Conservation (phyloP, 2,329 filamentous ascomycete genomes). For the Pestalotiopsis sp. region DNA sequence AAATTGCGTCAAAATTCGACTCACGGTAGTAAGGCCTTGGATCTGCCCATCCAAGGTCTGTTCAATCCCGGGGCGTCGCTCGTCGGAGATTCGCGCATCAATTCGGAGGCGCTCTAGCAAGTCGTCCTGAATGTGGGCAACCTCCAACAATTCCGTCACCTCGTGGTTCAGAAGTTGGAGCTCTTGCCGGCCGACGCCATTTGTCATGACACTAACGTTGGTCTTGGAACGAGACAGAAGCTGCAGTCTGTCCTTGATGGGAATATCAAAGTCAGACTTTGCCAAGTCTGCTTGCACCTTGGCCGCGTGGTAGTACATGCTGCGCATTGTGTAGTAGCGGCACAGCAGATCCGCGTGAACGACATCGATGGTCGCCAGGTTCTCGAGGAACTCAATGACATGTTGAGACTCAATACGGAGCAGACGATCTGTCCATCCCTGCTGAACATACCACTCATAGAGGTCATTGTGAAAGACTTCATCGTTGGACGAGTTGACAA, state of each 20-base stretch:
- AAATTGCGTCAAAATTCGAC: conserved; percentile 29
- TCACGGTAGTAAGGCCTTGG: conserved; percentile 72
- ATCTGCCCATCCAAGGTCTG: conserved; percentile 75
- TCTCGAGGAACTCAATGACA: conserved; percentile 82
- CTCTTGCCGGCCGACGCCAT: conserved; percentile 73
- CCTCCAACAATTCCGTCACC: conserved; percentile 82
- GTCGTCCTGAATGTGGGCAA: conserved; percentile 94
- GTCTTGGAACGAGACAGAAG: conserved; percentile 89
- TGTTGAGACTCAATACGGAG: conserved; percentile 82
- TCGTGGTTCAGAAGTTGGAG: conserved; percentile 85
- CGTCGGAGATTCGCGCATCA: conserved; percentile 67
- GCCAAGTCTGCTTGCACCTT: conserved; percentile 83
- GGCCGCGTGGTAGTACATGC: conserved; percentile 83
- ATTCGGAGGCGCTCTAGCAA: conserved; percentile 74
- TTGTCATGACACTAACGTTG: conserved; percentile 82
- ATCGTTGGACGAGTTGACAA: conserved; percentile 85
- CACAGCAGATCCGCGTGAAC: conserved; percentile 88
- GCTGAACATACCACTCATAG: conserved; percentile 95
- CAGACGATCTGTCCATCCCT: conserved; percentile 82
- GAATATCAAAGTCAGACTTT: conserved; percentile 75
- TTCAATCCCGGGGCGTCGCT: conserved; percentile 65
- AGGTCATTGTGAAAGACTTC: conserved; percentile 94
- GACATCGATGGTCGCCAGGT: conserved; percentile 70
- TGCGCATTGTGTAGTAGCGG: conserved; percentile 85
- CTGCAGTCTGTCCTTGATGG: conserved; percentile 83